phyloP scores from a whole-genome alignment of 2,329 filamentous ascomycete species.

The Talaromyces sp. region DNA sequence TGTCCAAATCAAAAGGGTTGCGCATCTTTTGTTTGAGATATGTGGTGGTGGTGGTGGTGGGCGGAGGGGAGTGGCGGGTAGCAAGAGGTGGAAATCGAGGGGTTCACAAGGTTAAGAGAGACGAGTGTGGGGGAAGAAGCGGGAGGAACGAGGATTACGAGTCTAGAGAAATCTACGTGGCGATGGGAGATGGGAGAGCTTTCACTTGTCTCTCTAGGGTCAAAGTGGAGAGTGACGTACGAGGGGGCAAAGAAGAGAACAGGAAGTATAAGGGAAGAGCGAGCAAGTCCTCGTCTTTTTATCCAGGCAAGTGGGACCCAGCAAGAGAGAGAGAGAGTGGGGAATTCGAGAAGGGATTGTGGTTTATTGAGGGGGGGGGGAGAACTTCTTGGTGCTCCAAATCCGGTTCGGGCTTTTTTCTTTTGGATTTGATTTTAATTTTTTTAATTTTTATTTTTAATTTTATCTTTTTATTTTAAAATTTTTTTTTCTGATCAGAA shows the following conservation, averaged over 20 bases:
- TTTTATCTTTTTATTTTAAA: no score
- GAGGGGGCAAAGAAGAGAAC: constrained; percentile 26
- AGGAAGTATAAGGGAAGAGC: constrained; percentile 13
- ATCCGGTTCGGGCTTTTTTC: constrained; percentile 30
- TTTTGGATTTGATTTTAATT: constrained; percentile 15
- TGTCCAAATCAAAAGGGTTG: constrained; percentile 39
- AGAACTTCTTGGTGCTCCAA: constrained; percentile 11
- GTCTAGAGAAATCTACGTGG: constrained; percentile 3
- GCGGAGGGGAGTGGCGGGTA: background rate
- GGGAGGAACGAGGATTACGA: background rate
- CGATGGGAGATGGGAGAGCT: constrained; percentile 7
- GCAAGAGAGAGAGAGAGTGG: no score
- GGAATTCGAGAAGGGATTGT: background rate
- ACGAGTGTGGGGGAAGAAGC: constrained; percentile 7
- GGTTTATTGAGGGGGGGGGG: constrained; percentile 10
- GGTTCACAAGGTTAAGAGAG: constrained; percentile 2
- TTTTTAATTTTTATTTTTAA: constrained; percentile 17
- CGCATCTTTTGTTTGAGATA: constrained; percentile 23
- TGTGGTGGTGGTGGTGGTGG: constrained; percentile 2
- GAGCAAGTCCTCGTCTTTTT: constrained; percentile 18
- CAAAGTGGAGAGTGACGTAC: constrained; percentile 30
- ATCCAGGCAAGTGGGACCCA: constrained; percentile 28
- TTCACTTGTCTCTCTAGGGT: background rate
- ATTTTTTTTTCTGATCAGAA: constrained; percentile 36
- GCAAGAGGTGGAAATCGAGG: background rate